Evolutionary conservation across 129 eudicot genomes (phyloP), one percentile per base, ranked within the genome.

Genomic region (Flaveria robusta): DNA sequence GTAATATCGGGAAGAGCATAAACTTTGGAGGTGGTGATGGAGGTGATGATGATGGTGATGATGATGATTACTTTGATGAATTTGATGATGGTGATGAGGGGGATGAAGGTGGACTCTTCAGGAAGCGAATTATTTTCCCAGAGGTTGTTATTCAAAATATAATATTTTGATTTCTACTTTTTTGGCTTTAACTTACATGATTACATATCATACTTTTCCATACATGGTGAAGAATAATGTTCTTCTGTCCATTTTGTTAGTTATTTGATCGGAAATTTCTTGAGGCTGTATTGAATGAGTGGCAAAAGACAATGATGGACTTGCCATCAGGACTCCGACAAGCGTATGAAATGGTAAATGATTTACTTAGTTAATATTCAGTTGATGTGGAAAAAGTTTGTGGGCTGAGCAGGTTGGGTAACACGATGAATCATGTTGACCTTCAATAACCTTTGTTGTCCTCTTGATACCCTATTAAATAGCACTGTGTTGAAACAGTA

Each of bases 301-400:
- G 99, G 99, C 90, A 88, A 75, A 95, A 88, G 83, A 91, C 99
- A 46, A 87, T 95, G 88, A 91, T 89, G 88, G 99, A 95, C 86
- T 86, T 95, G 74, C 99, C 99, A 64, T 90, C 93, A 78, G 99
- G 99, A 73, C 81, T 95, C 20, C 88, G 96, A 18, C 99, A 95
- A 85, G 97, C 97, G 55, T 89, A 83, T 89, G 96, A 95, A 84
- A 95, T 95, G 99, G 97, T 91, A 85, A 83, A 12, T 46, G 7
- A 6, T 64, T 64, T 19, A 58, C 39, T 5, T 65, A 7, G 64
- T 72, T 13, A 15, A 63, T 14, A 14, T 63, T 37, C 16, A 3
- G 8, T n/a, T 31, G 46, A 8, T 60, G 70, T 34, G 23, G 23
- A 64, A 64, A 31, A 15, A 31, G 7, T 49, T 47, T 15, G 37